phyloP scores from a whole-genome alignment of 1,284 basidiomycete genomes.

The Xanthoconium separans region DNA sequence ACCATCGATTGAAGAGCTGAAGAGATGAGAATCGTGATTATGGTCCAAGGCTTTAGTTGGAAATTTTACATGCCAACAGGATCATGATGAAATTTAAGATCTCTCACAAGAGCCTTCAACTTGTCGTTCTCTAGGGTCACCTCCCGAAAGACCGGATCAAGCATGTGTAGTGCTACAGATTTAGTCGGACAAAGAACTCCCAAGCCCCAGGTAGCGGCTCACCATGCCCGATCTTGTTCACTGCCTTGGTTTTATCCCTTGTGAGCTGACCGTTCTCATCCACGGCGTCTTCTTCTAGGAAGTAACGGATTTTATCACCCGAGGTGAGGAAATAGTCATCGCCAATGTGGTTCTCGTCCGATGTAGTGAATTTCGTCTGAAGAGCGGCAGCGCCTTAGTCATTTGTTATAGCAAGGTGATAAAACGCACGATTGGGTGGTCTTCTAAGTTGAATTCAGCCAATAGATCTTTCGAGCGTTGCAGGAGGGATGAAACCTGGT shows the following conservation, averaged over 20 bases:
- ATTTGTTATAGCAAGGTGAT: background rate
- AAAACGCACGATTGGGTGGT: slow-evolving; percentile 74
- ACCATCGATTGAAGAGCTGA: slow-evolving; percentile 94
- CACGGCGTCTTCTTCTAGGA: slow-evolving; percentile 83
- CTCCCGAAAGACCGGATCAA: slow-evolving; percentile 78
- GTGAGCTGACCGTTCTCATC: slow-evolving; percentile 62
- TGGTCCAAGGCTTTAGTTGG: background rate
- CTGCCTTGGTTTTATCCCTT: slow-evolving; percentile 73
- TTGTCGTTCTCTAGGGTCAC: slow-evolving; percentile 77
- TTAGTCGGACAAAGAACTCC: background rate
- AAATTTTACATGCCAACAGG: slow-evolving; percentile 61
- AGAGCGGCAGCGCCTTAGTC: background rate
- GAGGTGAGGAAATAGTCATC: slow-evolving; percentile 92
- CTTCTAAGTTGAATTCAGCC: slow-evolving; percentile 69
- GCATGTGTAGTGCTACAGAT: slow-evolving; percentile 68
- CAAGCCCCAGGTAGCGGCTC: background rate
- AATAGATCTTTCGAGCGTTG: slow-evolving; percentile 72
- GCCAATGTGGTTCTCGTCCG: slow-evolving; percentile 74
- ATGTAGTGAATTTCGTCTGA: slow-evolving; percentile 88
- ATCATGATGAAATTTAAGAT: slow-evolving; percentile 78
- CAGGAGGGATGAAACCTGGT: slow-evolving; percentile 65
- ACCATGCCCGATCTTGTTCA: slow-evolving; percentile 88
- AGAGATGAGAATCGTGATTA: background rate
- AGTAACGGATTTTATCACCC: slow-evolving; percentile 91
- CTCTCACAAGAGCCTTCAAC: slow-evolving; percentile 65